A percentile compares a stretch with the other conserved stretches of the same genome.
phyloP scores from a whole-genome alignment of 1,139 yeast genomes.

The Suhomyces terraborum region DNA sequence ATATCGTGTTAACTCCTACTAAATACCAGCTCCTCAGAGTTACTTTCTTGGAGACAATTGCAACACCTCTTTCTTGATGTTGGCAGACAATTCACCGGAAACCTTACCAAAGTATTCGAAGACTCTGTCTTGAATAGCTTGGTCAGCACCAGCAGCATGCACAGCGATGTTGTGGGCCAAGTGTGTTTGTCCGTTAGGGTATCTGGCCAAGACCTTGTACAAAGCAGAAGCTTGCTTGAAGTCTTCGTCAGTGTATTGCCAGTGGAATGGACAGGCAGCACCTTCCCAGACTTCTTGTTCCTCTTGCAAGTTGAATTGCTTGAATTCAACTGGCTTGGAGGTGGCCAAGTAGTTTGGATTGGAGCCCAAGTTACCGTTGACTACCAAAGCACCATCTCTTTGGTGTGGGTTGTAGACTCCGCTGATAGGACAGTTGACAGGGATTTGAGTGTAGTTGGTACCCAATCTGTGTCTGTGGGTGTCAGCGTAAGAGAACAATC shows the following conservation, averaged over 20 bases:
- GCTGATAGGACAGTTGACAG: constrained; percentile 66
- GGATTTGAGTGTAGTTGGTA: constrained; percentile 68
- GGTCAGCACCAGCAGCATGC: constrained; percentile 70
- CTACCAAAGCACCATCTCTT: constrained; percentile 87
- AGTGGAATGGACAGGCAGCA: constrained; percentile 85
- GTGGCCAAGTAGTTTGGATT: constrained; percentile 79
- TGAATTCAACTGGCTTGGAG: constrained; percentile 56
- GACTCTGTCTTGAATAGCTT: constrained; percentile 77
- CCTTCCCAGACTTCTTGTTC: constrained; percentile 89
- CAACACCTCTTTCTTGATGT: constrained; percentile 63
- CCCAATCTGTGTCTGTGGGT: constrained; percentile 72
- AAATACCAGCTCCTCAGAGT: constrained; percentile 12
- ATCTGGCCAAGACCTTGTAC: constrained; percentile 74
- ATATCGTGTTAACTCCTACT: constrained; percentile 7
- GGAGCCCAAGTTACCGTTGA: constrained; percentile 82
- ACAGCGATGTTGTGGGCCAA: constrained; percentile 82
- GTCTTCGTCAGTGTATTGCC: constrained; percentile 76
- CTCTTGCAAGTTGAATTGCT: constrained; percentile 44
- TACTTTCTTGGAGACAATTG: constrained; percentile 57
- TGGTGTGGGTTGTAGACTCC: constrained; percentile 62
- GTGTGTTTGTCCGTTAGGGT: constrained; percentile 78
- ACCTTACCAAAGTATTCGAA: constrained; percentile 78
- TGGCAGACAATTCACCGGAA: constrained; percentile 57
- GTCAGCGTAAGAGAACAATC: constrained; percentile 84
- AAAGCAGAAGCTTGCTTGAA: constrained; percentile 66